A percentile compares a stretch with the other conserved stretches of the same genome.
Conservation (phyloP, 768 basidiomycete species). For the Coprinopsis cinerea region DNA sequence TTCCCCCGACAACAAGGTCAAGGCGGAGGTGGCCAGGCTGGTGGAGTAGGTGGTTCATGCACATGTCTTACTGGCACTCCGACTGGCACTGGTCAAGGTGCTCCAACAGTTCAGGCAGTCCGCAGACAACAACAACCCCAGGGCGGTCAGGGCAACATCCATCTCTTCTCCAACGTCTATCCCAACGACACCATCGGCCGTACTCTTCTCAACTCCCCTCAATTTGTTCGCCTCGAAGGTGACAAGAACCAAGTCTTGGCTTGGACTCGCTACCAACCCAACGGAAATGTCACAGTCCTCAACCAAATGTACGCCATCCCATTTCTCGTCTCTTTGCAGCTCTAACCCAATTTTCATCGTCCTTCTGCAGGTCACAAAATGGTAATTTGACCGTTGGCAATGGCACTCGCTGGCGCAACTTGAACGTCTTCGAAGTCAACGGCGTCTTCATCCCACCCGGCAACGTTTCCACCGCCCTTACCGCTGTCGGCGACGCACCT, state of each 20-base stretch:
- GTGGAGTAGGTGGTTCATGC: not conserved
- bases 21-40: constrained; percentile 11
- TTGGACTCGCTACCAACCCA: constrained; percentile 19
- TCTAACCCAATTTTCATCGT: too few species aligned
- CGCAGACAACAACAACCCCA: not conserved
- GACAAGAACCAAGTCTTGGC: constrained; percentile 51
- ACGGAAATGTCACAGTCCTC: constrained; percentile 31
- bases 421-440: constrained; percentile 41
- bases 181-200: constrained; percentile 61
- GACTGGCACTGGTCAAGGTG: too few species aligned
- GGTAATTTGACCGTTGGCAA: constrained; percentile 29
- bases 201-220: constrained; percentile 49
- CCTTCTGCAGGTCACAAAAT: too few species aligned
- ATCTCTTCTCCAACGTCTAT: constrained; percentile 27
- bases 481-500: constrained; percentile 35
- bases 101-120: not conserved
- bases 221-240: constrained; percentile 50
- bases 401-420: constrained; percentile 33
- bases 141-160: not conserved
- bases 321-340: not conserved
- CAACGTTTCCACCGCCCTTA: constrained; percentile 36
- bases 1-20: too few species aligned
- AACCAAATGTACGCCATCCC: constrained; percentile 40
- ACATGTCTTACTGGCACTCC: not conserved
- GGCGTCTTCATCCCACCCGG: constrained; percentile 50